A percentile compares a stretch with the other conserved stretches of the same genome.
phyloP scores from a whole-genome alignment of 2,329 filamentous ascomycete genomes.

The Daldinia sp. region DNA sequence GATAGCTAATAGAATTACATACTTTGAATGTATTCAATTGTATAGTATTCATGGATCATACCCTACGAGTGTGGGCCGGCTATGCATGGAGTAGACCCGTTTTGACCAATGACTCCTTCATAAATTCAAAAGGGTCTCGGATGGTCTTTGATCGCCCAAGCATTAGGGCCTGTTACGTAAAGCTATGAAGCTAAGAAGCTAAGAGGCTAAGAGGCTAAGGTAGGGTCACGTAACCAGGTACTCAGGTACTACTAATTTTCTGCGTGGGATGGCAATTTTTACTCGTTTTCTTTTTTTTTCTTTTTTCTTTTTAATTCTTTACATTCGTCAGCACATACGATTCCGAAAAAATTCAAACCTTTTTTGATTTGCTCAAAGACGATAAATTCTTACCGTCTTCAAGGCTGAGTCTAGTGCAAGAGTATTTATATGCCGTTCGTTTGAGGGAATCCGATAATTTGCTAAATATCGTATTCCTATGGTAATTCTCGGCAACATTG shows the following conservation, averaged over 20 bases:
- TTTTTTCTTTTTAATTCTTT: constrained; percentile 34
- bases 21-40: too few relatives aligned
- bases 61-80: neutral
- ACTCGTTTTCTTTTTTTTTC: constrained; percentile 10
- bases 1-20: neutral
- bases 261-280: constrained; percentile 8
- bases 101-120: neutral
- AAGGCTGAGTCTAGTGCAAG: constrained; percentile 47
- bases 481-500: constrained; percentile 49
- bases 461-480: constrained; percentile 47
- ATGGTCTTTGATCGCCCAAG: constrained; percentile 8
- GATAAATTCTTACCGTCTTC: constrained; percentile 38
- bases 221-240: neutral
- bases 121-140: constrained; percentile 14
- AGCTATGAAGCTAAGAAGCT: too few relatives aligned
- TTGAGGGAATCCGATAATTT: constrained; percentile 47
- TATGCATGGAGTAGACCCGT: neutral
- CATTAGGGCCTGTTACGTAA: constrained; percentile 1
- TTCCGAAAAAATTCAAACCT: constrained; percentile 39
- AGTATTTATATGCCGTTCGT: constrained; percentile 47
- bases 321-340: constrained; percentile 48
- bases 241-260: constrained; percentile 5
- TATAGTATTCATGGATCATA: too few relatives aligned
- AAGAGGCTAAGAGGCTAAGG: too few relatives aligned
- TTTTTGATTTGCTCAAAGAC: constrained; percentile 42